A percentile compares a stretch with the other conserved stretches of the same genome.
Conservation (phyloP, 495 filamentous ascomycete species). For the Lepidopterella palustris region DNA sequence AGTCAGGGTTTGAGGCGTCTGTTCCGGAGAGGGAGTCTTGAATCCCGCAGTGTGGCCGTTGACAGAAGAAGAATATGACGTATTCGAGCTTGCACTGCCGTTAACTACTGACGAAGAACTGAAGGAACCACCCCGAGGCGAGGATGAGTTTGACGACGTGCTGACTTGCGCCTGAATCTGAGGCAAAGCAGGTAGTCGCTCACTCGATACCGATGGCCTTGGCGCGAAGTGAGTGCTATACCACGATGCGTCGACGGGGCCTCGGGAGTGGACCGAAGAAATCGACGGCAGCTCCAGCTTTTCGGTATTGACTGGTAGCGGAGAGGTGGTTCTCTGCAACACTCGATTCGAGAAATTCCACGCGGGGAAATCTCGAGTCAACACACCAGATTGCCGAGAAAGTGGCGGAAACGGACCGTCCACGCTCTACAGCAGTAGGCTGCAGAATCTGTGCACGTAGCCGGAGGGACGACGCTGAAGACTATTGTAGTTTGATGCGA, state of each 20-base stretch:
- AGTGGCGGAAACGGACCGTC: slow-evolving; percentile 16
- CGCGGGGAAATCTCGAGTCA: slow-evolving; percentile 24
- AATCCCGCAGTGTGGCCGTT: slow-evolving; percentile 42
- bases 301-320: slow-evolving; percentile 59
- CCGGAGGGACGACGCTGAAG: slow-evolving; percentile 23
- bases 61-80: slow-evolving; percentile 47
- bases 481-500: slow-evolving; percentile 22
- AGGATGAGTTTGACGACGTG: slow-evolving; percentile 56
- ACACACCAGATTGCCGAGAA: slow-evolving; percentile 20
- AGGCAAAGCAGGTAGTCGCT: slow-evolving; percentile 72
- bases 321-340: slow-evolving; percentile 13
- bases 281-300: slow-evolving; percentile 98
- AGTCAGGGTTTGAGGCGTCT: slow-evolving; percentile 33
- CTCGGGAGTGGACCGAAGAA: slow-evolving; percentile 84
- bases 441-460: slow-evolving; percentile 31
- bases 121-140: slow-evolving; percentile 63
- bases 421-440: slow-evolving; percentile 29
- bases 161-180: slow-evolving; percentile 58
- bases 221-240: slow-evolving; percentile 66
- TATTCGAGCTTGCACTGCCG: slow-evolving; percentile 34
- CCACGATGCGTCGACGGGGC: slow-evolving; percentile 61
- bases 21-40: slow-evolving; percentile 44
- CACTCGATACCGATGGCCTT: slow-evolving; percentile 61
- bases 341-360: slow-evolving; percentile 11
- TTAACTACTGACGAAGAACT: slow-evolving; percentile 45